Evolutionary conservation across 2,329 filamentous ascomycete genomes (phyloP), one percentile per base, ranked within the genome.

Genomic region (Zymoseptoria passerinii): DNA sequence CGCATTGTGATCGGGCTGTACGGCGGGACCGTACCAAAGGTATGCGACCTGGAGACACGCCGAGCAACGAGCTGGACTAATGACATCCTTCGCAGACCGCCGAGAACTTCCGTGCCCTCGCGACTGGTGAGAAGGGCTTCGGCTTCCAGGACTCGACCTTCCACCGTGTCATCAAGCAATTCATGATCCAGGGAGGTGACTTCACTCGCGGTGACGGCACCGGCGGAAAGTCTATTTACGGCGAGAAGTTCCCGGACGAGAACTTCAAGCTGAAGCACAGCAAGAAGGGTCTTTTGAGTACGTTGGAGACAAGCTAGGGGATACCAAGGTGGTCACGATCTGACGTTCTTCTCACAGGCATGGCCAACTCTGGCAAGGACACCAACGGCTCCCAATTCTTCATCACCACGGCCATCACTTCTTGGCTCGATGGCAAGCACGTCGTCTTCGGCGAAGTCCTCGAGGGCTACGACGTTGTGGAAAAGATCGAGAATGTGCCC

Each of bases 241-340:
- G 89, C 70, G 80, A 83, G 68, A 89, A 89, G 78, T 94, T 94
- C 78, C 77, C 83, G 65, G 89, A 95, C 70, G 89, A 95, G 85
- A 94, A 92, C 87, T 94, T 95, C 83, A 92, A 94, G 86, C 82
- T 92, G 73, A 92, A 91, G 75, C 90, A 95, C 85, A 83, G 81
- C 80, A 91, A 90, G 83, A 87, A 85, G 76, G 89, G 89, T 70
- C 78, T 90, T 54, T 79, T 94, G 65, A 90, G 35, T 44, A 44
- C 13, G 35, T 44, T 44, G 35, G 35, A n/a, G 13, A 44, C 5
- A 13, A 28, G 40, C 7, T 16, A 55, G 28, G 53, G 35, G 28
- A 3, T 50, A 18, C 40, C 28, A 48, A 6, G 9, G 18, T 29
- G 27, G 13, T 29, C 20, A 35, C 9, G 4, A 28, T 52, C 35